phyloP scores from a whole-genome alignment of 257 asterid genomes.

The Solanum chiquidenum region DNA sequence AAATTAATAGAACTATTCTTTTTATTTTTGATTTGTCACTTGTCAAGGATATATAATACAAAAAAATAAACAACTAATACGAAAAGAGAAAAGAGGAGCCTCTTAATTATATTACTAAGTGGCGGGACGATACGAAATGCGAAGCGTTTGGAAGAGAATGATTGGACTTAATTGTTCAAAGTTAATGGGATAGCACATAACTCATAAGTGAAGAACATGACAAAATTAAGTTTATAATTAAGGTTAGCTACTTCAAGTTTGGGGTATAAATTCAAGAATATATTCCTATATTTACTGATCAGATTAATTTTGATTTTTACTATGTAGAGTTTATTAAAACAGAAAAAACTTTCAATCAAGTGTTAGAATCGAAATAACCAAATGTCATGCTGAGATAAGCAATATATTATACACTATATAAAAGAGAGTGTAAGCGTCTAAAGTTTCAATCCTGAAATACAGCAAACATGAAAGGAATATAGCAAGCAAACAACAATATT shows the following conservation, averaged over 20 bases:
- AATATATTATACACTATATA: background rate
- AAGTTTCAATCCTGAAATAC: no score
- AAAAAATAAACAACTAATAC: no score
- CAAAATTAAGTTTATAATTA: background rate
- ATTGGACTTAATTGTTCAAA: background rate
- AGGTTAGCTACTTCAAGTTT: background rate
- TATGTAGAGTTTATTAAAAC: no score
- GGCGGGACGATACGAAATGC: background rate
- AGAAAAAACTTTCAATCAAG: background rate
- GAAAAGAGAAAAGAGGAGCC: no score
- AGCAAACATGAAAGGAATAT: no score
- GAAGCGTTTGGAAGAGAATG: background rate
- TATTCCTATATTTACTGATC: background rate
- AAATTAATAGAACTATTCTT: no score
- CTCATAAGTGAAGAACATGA: background rate
- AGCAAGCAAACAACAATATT: no score
- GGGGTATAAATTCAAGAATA: background rate
- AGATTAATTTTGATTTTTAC: no score
- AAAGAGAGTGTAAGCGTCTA: background rate
- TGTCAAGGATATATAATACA: no score
- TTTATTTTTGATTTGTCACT: no score
- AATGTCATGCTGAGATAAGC: background rate
- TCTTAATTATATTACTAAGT: background rate
- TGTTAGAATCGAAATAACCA: no score
- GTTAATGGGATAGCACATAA: background rate